Evolutionary conservation across 2,329 filamentous ascomycete genomes (phyloP).

Genomic region (Fusarium equiseti): DNA sequence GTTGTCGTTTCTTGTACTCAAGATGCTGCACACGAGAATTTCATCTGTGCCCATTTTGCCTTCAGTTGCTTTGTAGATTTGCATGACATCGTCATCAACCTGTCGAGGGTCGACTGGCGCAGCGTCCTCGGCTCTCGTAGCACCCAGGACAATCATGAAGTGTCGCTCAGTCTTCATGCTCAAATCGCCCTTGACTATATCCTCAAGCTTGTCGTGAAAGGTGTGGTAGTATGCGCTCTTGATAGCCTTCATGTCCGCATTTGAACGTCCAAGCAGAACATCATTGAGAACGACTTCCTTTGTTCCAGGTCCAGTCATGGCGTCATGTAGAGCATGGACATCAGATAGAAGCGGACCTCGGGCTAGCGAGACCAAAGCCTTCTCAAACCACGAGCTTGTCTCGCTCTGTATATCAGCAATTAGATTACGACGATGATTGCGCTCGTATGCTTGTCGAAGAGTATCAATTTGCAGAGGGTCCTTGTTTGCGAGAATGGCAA

Average conservation of each 20-base stretch:
- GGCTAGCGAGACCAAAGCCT: slow-evolving; percentile 79
- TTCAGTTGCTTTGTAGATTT: slow-evolving; percentile 82
- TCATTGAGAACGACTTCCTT: slow-evolving; percentile 91
- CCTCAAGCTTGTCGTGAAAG: slow-evolving; percentile 75
- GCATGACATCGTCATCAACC: slow-evolving; percentile 80
- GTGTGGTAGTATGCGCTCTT: slow-evolving; percentile 79
- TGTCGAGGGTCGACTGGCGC: slow-evolving; percentile 78
- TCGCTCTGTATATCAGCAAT: slow-evolving; percentile 82
- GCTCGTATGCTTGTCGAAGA: slow-evolving; percentile 74
- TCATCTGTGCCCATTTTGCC: slow-evolving; percentile 80
- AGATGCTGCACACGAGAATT: slow-evolving; percentile 80
- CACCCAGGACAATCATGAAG: slow-evolving; percentile 84
- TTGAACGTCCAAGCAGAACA: slow-evolving; percentile 82
- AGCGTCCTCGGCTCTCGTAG: slow-evolving; percentile 81
- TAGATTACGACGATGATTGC: slow-evolving; percentile 74
- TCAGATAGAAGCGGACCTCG: slow-evolving; percentile 85
- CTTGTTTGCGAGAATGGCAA: slow-evolving; percentile 75
- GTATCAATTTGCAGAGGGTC: slow-evolving; percentile 82
- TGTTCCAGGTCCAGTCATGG: slow-evolving; percentile 84
- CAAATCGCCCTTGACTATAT: slow-evolving; percentile 80
- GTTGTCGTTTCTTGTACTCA: slow-evolving; percentile 80
- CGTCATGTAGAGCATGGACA: slow-evolving; percentile 75
- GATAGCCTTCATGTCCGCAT: slow-evolving; percentile 90
- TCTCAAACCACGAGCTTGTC: slow-evolving; percentile 78
- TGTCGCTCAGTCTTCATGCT: slow-evolving; percentile 88